Percentiles rank a stretch among this genome's conserved stretches.
These are phyloP conservation scores for Penicillium parvum DNA, from an alignment of 495 filamentous ascomycete species.

Conservation along the genomic window DNA sequence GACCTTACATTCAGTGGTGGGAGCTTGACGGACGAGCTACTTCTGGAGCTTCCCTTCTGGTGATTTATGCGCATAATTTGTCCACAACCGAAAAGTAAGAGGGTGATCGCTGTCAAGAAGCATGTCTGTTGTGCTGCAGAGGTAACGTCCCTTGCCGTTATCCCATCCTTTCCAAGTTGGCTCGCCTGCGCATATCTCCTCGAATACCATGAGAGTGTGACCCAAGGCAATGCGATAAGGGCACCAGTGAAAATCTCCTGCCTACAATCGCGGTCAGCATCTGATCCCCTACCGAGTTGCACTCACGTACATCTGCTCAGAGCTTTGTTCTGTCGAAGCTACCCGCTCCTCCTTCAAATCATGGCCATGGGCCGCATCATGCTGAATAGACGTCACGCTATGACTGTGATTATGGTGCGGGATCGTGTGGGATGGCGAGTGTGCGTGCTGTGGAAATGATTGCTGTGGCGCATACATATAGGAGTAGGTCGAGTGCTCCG, in stretches of 20 bases:
- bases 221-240: slow-evolving; percentile 37
- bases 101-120: slow-evolving; percentile 21
- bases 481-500: slow-evolving; percentile 11
- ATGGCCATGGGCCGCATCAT: slow-evolving; percentile 7
- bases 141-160: background rate
- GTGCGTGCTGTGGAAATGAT: slow-evolving; percentile 24
- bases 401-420: slow-evolving; percentile 13
- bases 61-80: slow-evolving; percentile 17
- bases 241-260: slow-evolving; percentile 30
- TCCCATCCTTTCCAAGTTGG: background rate
- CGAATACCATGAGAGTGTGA: slow-evolving; percentile 40
- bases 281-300: background rate
- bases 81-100: slow-evolving; percentile 28
- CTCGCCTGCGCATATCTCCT: slow-evolving; percentile 21
- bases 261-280: slow-evolving; percentile 21
- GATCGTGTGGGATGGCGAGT: slow-evolving; percentile 27
- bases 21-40: slow-evolving; percentile 8
- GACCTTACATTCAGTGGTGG: slow-evolving; percentile 17
- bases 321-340: background rate
- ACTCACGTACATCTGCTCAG: slow-evolving; percentile 14
- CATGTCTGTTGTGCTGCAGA: slow-evolving; percentile 14
- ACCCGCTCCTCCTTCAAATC: slow-evolving; percentile 2
- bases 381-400: slow-evolving; percentile 6
- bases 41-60: slow-evolving; percentile 3
- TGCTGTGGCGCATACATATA: slow-evolving; percentile 21